These are phyloP conservation scores for Xylaria cubensis DNA, from an alignment of 495 filamentous ascomycete genomes.

Conservation along the genomic window DNA sequence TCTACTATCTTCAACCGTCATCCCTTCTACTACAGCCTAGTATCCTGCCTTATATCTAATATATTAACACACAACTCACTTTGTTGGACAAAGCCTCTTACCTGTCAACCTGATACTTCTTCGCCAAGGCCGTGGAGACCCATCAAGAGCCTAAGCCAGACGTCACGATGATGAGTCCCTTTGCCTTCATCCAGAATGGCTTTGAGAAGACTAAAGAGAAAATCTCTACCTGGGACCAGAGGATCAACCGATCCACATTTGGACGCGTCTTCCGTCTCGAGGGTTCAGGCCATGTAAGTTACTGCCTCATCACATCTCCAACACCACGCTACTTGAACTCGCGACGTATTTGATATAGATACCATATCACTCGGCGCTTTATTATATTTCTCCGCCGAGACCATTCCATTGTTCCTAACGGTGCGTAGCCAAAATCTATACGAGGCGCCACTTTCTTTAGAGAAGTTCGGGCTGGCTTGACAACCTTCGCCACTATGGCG, in stretches of 20 bases:
- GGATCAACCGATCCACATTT: slow-evolving; percentile 56
- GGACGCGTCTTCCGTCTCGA: slow-evolving; percentile 76
- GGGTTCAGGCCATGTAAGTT: slow-evolving; percentile 69
- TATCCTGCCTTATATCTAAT: not conserved
- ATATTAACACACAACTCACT: not conserved
- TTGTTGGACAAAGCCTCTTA: not conserved
- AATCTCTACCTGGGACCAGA: slow-evolving; percentile 39
- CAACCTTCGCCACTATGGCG: slow-evolving; percentile 86
- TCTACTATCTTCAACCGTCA: not conserved
- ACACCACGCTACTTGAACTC: not conserved
- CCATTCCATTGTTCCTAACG: slow-evolving; percentile 6
- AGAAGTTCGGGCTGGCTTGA: slow-evolving; percentile 79
- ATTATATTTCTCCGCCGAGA: not conserved
- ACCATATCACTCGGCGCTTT: not conserved
- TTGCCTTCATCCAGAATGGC: slow-evolving; percentile 16
- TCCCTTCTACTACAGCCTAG: not conserved
- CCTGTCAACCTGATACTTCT: not conserved
- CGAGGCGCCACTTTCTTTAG: slow-evolving; percentile 69
- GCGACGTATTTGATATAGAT: not conserved
- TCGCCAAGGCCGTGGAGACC: not conserved
- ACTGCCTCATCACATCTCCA: slow-evolving; percentile 25
- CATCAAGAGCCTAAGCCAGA: not conserved
- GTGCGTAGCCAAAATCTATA: slow-evolving; percentile 63
- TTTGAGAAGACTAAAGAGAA: slow-evolving; percentile 30
- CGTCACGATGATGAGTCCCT: slow-evolving; percentile 21